These are phyloP conservation scores for Monosiga brevicollis DNA, from an alignment of 78 protist species.

Conservation along the genomic window DNA sequence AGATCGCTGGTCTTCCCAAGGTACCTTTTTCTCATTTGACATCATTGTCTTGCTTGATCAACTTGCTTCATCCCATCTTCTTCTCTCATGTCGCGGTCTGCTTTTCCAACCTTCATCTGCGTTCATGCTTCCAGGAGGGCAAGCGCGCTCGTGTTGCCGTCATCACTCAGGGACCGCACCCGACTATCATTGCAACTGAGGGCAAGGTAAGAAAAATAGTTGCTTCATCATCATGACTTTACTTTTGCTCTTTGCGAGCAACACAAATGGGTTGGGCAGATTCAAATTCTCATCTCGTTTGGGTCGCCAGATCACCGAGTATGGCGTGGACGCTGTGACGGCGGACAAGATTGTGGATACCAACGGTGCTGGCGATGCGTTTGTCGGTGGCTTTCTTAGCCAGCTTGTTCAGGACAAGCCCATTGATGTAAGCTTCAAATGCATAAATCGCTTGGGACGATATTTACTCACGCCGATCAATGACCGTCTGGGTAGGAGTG, in stretches of 20 bases:
- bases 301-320: slow-evolving; percentile 16
- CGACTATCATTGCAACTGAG: slow-evolving; percentile 55
- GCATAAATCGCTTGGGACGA: no score
- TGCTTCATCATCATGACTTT: not conserved
- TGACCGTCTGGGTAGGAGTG: no score
- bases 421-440: no score
- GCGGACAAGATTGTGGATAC: slow-evolving; percentile 81
- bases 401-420: slow-evolving; percentile 29
- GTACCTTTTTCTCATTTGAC: not conserved
- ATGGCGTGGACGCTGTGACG: slow-evolving; percentile 33
- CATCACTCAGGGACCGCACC: slow-evolving; percentile 86
- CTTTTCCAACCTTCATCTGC: not conserved
- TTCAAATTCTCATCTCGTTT: no score
- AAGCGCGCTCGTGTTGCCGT: slow-evolving; percentile 69
- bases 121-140: slow-evolving; percentile 52
- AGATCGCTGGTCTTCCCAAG: slow-evolving; percentile 6
- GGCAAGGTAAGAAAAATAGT: slow-evolving; percentile 6
- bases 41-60: not conserved
- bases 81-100: no score
- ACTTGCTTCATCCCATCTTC: not conserved
- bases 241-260: not conserved
- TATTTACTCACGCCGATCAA: no score
- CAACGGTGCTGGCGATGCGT: slow-evolving; percentile 97
- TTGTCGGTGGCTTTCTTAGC: slow-evolving; percentile 94
- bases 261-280: not conserved